Evolutionary conservation across 371 early-diverging fungal genomes (phyloP).

Genomic region (Nematocida parisii): DNA sequence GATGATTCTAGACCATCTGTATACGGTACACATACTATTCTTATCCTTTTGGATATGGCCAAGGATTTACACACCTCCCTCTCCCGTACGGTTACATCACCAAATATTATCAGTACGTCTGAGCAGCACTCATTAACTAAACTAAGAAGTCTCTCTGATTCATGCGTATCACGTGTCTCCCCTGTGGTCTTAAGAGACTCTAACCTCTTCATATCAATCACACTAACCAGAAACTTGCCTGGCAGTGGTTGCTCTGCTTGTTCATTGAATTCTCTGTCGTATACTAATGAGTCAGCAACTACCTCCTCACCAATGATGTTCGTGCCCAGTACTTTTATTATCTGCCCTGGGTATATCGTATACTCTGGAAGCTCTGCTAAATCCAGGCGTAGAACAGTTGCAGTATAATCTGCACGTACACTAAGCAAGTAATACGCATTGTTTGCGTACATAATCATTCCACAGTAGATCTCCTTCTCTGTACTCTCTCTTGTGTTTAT

Average conservation of each 20-base stretch:
- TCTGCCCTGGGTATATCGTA: conserved; percentile 34
- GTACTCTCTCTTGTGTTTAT: not conserved
- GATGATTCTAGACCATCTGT: conserved; percentile 6
- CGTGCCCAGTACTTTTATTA: conserved; percentile 22
- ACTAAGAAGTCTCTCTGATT: not conserved
- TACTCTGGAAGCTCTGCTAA: conserved; percentile 18
- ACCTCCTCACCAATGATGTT: conserved; percentile 28
- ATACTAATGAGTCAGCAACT: conserved; percentile 1
- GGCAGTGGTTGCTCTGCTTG: not conserved
- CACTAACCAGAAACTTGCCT: not conserved
- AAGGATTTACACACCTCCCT: conserved; percentile 6
- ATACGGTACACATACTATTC: conserved; percentile 12
- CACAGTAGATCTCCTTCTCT: not conserved
- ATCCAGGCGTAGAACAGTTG: not conserved
- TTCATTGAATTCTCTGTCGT: not conserved
- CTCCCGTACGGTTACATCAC: conserved; percentile 12
- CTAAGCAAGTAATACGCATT: conserved; percentile 11
- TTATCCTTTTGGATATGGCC: not conserved
- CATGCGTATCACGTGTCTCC: not conserved
- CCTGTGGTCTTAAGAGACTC: not conserved
- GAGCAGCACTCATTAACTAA: not conserved
- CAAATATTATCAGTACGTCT: conserved; percentile 30
- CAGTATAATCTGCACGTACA: not conserved
- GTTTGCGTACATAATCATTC: conserved; percentile 5
- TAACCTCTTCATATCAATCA: not conserved